phyloP scores from a whole-genome alignment of 2,329 filamentous ascomycete species.

The Parastagonospora avenae region DNA sequence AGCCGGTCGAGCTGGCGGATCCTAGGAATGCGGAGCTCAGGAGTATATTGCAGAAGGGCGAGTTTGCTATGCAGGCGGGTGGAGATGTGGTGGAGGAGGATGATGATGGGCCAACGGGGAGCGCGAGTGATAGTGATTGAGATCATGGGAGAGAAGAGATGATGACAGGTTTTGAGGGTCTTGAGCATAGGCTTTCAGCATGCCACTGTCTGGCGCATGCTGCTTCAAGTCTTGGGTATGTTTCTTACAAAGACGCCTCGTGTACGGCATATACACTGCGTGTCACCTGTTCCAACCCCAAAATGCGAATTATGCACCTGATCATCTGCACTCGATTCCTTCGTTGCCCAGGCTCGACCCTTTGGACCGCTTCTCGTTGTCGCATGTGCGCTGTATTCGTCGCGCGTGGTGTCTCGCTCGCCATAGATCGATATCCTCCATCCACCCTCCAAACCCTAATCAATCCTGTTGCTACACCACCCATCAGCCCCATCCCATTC shows the following conservation, averaged over 20 bases:
- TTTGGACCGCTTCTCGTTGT: too few relatives aligned
- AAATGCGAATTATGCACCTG: too few relatives aligned
- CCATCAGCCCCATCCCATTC: conserved; percentile 47
- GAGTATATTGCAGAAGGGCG: conserved; percentile 70
- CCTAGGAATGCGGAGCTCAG: conserved; percentile 68
- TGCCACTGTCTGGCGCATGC: not conserved
- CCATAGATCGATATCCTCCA: not conserved
- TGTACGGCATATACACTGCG: too few relatives aligned
- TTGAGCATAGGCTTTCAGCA: not conserved
- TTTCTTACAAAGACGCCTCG: too few relatives aligned
- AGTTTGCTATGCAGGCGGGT: conserved; percentile 63
- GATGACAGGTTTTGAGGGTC: not conserved
- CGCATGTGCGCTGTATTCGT: too few relatives aligned
- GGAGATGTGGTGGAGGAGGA: conserved; percentile 57
- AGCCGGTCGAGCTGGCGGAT: conserved; percentile 74
- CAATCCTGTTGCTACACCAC: conserved; percentile 26
- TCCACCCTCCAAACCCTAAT: conserved; percentile 2
- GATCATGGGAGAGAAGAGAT: not conserved
- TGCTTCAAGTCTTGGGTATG: too few relatives aligned
- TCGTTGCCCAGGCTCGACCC: too few relatives aligned
- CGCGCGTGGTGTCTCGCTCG: too few relatives aligned
- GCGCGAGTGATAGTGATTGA: conserved; percentile 54
- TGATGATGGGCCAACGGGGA: conserved; percentile 53
- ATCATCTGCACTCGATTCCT: too few relatives aligned
- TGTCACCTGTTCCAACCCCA: too few relatives aligned